These are phyloP conservation scores for Phaseolus lunatus DNA, from an alignment of 306 rosid genomes.

Conservation along the genomic window DNA sequence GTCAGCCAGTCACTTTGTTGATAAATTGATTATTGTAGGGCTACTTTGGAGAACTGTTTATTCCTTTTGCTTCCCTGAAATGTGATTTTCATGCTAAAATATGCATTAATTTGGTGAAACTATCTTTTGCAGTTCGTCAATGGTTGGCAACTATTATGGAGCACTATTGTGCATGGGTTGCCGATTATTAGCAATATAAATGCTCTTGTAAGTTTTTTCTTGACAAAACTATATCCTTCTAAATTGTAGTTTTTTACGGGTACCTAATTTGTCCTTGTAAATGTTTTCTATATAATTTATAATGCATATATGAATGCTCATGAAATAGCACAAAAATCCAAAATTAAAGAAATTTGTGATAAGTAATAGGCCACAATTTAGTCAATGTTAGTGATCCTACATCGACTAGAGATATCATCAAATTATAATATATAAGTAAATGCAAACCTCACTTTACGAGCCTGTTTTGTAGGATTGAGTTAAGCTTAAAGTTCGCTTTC, in stretches of 20 bases:
- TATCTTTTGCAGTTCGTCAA: conserved; percentile 63
- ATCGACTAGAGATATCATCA: too few species aligned
- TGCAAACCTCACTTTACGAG: too few species aligned
- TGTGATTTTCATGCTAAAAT: conserved; percentile 12
- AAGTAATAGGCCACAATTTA: neutral
- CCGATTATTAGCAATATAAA: conserved; percentile 78
- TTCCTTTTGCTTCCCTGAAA: neutral
- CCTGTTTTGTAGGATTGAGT: too few species aligned
- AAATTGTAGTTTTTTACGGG: neutral
- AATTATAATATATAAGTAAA: too few species aligned
- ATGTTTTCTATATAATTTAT: neutral
- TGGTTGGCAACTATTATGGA: conserved; percentile 86
- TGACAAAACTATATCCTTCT: conserved; percentile 13
- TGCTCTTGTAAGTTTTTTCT: conserved; percentile 71
- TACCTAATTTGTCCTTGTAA: conserved; percentile 10
- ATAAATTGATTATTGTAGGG: conserved; percentile 28
- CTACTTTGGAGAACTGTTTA: conserved; percentile 24
- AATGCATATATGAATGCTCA: neutral
- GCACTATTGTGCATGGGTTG: conserved; percentile 74
- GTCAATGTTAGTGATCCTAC: too few species aligned
- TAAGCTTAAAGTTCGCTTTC: too few species aligned
- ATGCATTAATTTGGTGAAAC: conserved; percentile 46
- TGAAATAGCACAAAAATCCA: neutral
- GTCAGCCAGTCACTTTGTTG: conserved; percentile 17
- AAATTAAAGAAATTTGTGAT: neutral